Evolutionary conservation across 768 basidiomycete species (phyloP), one percentile per base, ranked within the genome.

Genomic region (Mrakia hoshinonis): DNA sequence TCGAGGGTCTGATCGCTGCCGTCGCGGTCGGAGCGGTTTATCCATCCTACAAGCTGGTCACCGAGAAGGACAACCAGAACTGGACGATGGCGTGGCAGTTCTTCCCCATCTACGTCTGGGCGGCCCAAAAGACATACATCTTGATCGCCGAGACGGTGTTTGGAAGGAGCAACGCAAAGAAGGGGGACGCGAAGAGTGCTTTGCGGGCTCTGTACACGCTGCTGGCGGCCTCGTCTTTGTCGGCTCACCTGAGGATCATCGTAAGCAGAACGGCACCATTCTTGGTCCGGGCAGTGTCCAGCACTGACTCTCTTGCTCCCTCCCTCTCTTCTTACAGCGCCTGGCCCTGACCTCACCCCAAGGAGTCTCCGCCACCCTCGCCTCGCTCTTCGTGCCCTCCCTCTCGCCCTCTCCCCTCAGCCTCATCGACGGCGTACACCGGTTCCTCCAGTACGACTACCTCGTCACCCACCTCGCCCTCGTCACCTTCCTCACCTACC

Each of bases 81-180:
- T 52, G 51, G 51, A 52, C 20, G 18, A 52, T 52, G 51, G 51
- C n/a, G n/a, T 52, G 51, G 51, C 51, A 52, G 51, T 52, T 52
- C n/a, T 52, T 52, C 51, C 51, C 51, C n/a, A 1, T 52, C 7
- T n/a, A 9, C 10, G 51, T 52, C n/a, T 52, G 51, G 51, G 51
- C 13, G 51, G n/a, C n/a, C n/a, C 51, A 52, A 29, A 52, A 52
- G 51, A 29, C 7, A 12, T 52, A 52, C 51, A 29, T 52, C 26
- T 20, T 51, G n/a, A 13, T 15, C 3, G 12, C 4, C 13, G 51
- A 9, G 51, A 52, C n/a, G 51, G 51, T 52, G 18, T 7, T 52
- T 26, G n/a, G 51, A 52, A 29, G 51, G 7, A 52, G n/a, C n/a
- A n/a, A n/a, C n/a, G n/a, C n/a, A 18, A 7, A 6, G 49, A 22